Base-by-base conservation (phyloP, 1,284 basidiomycete species). In the Leccinum subspadiceum region DNA sequence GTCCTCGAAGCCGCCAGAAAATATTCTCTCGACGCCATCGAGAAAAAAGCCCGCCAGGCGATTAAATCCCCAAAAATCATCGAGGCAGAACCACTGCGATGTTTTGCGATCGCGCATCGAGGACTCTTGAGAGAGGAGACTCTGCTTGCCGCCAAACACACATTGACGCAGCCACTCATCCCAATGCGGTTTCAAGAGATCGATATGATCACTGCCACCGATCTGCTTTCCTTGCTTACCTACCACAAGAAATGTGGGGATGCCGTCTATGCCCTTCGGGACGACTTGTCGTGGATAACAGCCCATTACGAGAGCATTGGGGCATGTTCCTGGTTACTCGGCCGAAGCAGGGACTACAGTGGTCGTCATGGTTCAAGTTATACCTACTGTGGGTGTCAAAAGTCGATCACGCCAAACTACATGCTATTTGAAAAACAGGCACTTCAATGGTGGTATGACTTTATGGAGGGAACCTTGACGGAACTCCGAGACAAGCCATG, bases 1-100 rank as follows among this genome's bases (percentile, higher is more conserved):
- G 68, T 67, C 1, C 59, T 69, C 4, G 58, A 67, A 9, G 68
- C 61, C 22, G 66, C 66, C 17, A 50, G 53, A 35, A 67, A 67
- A 22, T 67, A 67, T 39, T 59, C 61, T 15, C 54, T 67, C n/a
- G 55, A 66, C 37, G 44, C 54, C 3, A 70, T 68, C 6, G 59
- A 70, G 51, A 60, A 44, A 41, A 68, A 60, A 26, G 58, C 57
- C 2, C 29, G 64, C 13, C 53, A 60, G 41, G 61, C 59, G 13
- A 65, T 67, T 7, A n/a, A 57, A 5, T 59, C 39, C 49, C 60
- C 67, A 1, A 61, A 67, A 48, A 53, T 67, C 6, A 54, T 69
- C 9, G 59, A 58, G 17, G 55, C 12, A 2, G 60, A 67, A 4
- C 53, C 65, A 1, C 5, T 67, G 22, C 55, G 57, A 6, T 60